Evolutionary conservation across 306 rosid genomes (phyloP).

Genomic region (Crotalaria pallida): DNA sequence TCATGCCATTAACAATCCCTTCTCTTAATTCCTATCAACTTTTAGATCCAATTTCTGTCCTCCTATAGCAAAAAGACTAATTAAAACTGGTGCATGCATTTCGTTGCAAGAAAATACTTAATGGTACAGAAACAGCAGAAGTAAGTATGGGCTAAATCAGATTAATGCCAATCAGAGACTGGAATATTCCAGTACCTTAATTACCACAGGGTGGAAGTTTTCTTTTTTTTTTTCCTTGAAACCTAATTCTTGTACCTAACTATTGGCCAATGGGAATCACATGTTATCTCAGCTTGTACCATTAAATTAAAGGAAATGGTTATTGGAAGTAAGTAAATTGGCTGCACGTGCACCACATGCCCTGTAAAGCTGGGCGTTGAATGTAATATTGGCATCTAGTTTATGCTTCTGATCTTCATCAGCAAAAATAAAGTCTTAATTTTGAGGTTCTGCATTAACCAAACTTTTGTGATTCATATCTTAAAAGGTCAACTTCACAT

Average conservation of each 20-base stretch:
- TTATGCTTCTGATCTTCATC: slow-evolving; percentile 12
- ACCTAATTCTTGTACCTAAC: background rate
- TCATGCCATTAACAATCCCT: background rate
- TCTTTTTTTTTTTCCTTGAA: background rate
- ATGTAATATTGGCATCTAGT: background rate
- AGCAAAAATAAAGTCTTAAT: background rate
- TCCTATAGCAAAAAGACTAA: background rate
- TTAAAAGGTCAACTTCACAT: slow-evolving; percentile 24
- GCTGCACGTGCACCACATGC: slow-evolving; percentile 33
- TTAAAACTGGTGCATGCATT: slow-evolving; percentile 18
- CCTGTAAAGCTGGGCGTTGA: background rate
- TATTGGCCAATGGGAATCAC: slow-evolving; percentile 37
- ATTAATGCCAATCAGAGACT: slow-evolving; percentile 17
- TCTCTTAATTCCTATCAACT: background rate
- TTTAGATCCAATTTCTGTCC: background rate
- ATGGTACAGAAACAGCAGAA: slow-evolving; percentile 18
- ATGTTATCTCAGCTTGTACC: slow-evolving; percentile 18
- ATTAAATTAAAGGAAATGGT: background rate
- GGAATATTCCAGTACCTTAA: slow-evolving; percentile 14
- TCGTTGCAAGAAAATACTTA: background rate
- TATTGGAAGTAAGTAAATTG: slow-evolving; percentile 10
- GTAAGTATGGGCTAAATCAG: slow-evolving; percentile 36
- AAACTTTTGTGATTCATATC: background rate
- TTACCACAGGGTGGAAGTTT: background rate
- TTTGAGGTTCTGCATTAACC: background rate